These are phyloP conservation scores for Dissophora ornata DNA, from an alignment of 192 early-diverging fungal species.

Conservation along the genomic window DNA sequence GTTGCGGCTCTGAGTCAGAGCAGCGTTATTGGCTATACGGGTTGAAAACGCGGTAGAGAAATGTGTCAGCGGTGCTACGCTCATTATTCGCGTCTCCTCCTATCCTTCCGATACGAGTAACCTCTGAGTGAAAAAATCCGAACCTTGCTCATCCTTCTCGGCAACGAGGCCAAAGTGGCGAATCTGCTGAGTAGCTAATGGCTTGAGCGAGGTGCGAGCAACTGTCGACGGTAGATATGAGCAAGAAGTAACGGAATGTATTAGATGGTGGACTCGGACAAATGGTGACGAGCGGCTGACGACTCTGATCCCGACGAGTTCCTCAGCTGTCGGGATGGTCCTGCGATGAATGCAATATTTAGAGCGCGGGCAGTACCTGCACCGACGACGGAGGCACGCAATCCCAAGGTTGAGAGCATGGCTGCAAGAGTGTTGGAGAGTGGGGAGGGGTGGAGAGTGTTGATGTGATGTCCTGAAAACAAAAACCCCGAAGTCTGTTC, in stretches of 20 bases:
- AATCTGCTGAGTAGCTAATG: conserved; percentile 41
- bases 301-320: too few relatives aligned
- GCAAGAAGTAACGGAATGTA: neutral
- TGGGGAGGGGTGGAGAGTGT: conserved; percentile 1
- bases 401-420: conserved; percentile 52
- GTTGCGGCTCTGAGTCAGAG: conserved; percentile 30
- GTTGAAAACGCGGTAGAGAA: neutral
- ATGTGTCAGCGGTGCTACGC: too few relatives aligned
- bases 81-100: too few relatives aligned
- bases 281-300: too few relatives aligned
- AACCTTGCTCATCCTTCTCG: conserved; percentile 52
- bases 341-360: neutral
- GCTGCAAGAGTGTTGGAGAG: conserved; percentile 5
- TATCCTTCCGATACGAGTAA: too few relatives aligned
- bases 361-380: conserved; percentile 17
- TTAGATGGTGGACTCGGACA: conserved; percentile 2
- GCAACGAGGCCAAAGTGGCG: conserved; percentile 47
- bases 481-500: conserved; percentile 15
- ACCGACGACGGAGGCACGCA: conserved; percentile 37
- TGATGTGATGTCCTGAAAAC: too few relatives aligned
- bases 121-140: too few relatives aligned
- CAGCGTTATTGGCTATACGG: conserved; percentile 10
- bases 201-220: conserved; percentile 37
- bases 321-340: too few relatives aligned
- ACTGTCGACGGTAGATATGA: neutral